Evolutionary conservation across 225 moss, liverwort and hornwort species (phyloP), one percentile per base, ranked within the genome.

Genomic region (Physcomitrium patens): DNA sequence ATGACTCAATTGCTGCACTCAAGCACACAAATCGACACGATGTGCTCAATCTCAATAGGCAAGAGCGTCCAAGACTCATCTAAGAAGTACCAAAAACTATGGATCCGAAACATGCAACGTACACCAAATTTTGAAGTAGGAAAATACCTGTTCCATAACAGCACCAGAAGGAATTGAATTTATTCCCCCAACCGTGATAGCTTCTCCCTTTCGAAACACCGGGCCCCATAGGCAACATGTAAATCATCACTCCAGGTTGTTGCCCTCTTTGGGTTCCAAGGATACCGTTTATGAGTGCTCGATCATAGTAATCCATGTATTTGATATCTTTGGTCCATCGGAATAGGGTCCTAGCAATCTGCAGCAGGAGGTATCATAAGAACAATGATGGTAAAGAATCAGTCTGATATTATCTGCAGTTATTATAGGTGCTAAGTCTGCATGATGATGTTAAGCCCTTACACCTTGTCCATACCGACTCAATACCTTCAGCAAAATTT

Each of bases 101-200:
- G 59, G 43, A 24, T 54, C 2, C 31, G 22, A 53, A 47, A 9
- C 71, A 44, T 45, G 55, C 28, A 52, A 54, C 27, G 60, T 43
- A 48, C 45, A 31, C 5, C 31, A 37, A 37, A 37, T 37, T 1
- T 37, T 14, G n/a, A 47, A 42, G 24, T 71, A 60, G 13, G 13
- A 49, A 47, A 67, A 51, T 85, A 97, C 97, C 91, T 57, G 89
- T 85, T 89, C 99, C 99, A 58, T 99, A 99, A 80, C 99, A 99
- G 83, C 99, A 99, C 99, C 99, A 99, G 68, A 99, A 95, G 12
- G 99, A 90, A 69, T 92, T 69, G 60, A 92, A 95, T 57, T 84
- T 93, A 71, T 79, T 90, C 3, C 99, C 99, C 99, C 99, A 99
- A 51, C 99, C 99, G 78, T 99, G 99, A 85, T 91, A 99, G 73